phyloP scores from a whole-genome alignment of 352 stramenopile genomes.

The Hyaloperonospora brassicae region DNA sequence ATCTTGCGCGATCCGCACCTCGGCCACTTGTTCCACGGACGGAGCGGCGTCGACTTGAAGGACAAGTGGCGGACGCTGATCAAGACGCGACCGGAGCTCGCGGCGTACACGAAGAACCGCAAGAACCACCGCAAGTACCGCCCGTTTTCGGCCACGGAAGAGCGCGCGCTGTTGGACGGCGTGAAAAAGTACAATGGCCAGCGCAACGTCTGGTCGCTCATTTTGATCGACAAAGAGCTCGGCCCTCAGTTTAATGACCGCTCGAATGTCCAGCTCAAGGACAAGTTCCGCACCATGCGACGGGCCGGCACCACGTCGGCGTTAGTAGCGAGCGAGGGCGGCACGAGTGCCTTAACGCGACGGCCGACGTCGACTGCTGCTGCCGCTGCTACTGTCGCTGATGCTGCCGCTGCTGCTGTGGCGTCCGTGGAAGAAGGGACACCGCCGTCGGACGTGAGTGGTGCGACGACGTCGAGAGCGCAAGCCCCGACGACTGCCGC shows the following conservation, averaged over 20 bases:
- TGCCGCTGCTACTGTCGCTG: neutral
- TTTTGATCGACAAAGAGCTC: constrained; percentile 73
- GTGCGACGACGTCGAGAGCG: constrained; percentile 19
- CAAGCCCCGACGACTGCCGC: neutral
- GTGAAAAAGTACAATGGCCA: constrained; percentile 83
- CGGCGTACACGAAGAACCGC: constrained; percentile 75
- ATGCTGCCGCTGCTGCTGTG: neutral
- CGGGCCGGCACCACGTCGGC: constrained; percentile 40
- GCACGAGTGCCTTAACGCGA: constrained; percentile 34
- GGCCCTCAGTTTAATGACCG: constrained; percentile 74
- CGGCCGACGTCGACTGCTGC: constrained; percentile 19
- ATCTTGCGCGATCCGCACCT: constrained; percentile 69
- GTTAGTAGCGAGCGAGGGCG: constrained; percentile 30
- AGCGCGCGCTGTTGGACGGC: constrained; percentile 77
- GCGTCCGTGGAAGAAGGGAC: neutral
- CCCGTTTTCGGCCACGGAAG: constrained; percentile 67
- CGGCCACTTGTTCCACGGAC: constrained; percentile 66
- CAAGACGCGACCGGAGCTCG: constrained; percentile 67
- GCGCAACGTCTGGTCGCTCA: constrained; percentile 77
- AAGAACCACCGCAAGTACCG: constrained; percentile 84
- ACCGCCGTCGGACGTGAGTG: neutral
- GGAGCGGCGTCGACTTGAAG: constrained; percentile 73
- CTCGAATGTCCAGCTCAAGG: constrained; percentile 78
- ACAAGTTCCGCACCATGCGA: constrained; percentile 80
- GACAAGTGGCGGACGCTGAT: constrained; percentile 81